These are phyloP conservation scores for Paramecium sexaurelia DNA, from an alignment of 73 alveolate genomes.

Conservation along the genomic window DNA sequence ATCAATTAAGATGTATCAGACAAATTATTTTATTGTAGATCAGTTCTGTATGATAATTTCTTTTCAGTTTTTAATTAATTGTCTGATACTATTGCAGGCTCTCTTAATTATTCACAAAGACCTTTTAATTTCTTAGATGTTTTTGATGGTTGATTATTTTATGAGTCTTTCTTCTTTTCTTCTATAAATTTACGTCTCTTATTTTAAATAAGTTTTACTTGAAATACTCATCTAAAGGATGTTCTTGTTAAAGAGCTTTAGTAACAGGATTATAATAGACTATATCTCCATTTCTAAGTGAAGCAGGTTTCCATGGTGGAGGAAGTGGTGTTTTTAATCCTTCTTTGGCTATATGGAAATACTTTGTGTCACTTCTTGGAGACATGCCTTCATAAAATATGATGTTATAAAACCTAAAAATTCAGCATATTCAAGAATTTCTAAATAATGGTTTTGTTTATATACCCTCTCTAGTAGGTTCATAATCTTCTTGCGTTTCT, in stretches of 20 bases:
- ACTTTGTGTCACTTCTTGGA: constrained; percentile 29
- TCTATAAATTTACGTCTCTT: background rate
- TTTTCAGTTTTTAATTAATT: background rate
- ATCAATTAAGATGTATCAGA: background rate
- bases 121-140: constrained; percentile 20
- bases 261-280: background rate
- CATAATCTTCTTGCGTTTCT: background rate
- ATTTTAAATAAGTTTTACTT: background rate
- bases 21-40: background rate
- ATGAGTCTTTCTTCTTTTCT: background rate
- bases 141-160: background rate
- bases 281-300: constrained; percentile 3
- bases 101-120: background rate
- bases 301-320: constrained; percentile 24
- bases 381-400: constrained; percentile 48
- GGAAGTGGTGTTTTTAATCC: constrained; percentile 46
- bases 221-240: constrained; percentile 3
- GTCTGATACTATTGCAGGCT: background rate
- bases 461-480: constrained; percentile 41
- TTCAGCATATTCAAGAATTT: constrained; percentile 45
- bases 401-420: constrained; percentile 8
- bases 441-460: background rate
- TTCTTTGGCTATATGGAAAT: constrained; percentile 23
- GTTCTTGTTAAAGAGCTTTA: background rate
- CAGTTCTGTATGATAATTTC: background rate